Evolutionary conservation across 2,329 filamentous ascomycete species (phyloP), one percentile per base, ranked within the genome.

Genomic region (Penicillium thymicola): DNA sequence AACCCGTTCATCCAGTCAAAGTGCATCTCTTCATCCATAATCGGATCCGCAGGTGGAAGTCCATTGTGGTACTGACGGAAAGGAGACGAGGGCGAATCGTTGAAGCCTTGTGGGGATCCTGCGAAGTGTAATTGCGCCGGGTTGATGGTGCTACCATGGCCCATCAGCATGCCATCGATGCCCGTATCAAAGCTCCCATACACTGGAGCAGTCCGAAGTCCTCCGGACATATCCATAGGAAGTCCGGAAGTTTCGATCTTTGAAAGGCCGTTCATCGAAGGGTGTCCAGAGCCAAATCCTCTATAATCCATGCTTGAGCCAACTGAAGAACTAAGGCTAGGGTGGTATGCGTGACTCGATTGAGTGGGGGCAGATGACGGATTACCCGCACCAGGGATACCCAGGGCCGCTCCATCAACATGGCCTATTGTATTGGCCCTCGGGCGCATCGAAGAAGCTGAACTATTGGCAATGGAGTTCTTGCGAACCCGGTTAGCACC

Each of bases 381-480:
- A 37, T 68, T 70, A 44, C 63, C 60, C 11, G 66, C 59, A 60
- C 67, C 65, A 32, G 71, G 63, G 76, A 94, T 84, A 65, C 88
- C 89, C 72, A 96, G 83, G 40, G 87, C 85, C 52, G 82, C 81
- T 55, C 85, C 84, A 71, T 97, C 94, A 55, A 97, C 86, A 73
- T 97, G 92, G 70, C 92, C 94, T 69, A 99, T 95, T 37, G 94
- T 99, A 72, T 97, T 97, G 53, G 94, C 93, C 67, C 94, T 83
- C 23, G 93, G 94, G 63, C 94, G 84, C 85, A 93, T 92, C 51
- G 59, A 44, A 21, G 81, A 80, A 52, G 76, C 79, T 32, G 78
- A 72, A 49, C 76, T 80, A 64, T 79, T 81, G 46, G 88, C 92
- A 56, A 95, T 85, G 53, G 94, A 97, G 73, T 93, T 96, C 79